Evolutionary conservation across 129 eudicot species (phyloP).

Genomic region (Flaveria ramosissima): DNA sequence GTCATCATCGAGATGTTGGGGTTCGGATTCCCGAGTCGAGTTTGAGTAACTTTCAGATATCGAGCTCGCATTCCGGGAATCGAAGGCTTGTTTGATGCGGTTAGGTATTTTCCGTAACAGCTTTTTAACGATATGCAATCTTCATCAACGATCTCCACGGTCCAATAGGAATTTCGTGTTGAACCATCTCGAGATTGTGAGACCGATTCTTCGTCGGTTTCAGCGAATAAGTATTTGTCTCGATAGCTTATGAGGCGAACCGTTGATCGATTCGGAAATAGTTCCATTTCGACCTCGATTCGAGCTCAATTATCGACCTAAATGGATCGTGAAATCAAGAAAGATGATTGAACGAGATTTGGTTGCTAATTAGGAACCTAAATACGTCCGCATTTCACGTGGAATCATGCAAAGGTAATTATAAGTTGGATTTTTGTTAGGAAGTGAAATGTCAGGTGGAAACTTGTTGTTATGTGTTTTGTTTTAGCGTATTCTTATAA

Average conservation of each 20-base stretch:
- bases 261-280: conserved; percentile 36
- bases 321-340: conserved; percentile 18
- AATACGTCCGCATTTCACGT: background rate
- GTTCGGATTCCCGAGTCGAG: conserved; percentile 23
- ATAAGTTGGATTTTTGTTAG: background rate
- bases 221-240: conserved; percentile 52
- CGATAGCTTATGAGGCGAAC: conserved; percentile 43
- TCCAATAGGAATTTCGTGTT: conserved; percentile 46
- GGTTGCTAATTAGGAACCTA: conserved; percentile 9
- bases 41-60: conserved; percentile 42
- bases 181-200: conserved; percentile 46
- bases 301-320: background rate
- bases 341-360: conserved; percentile 16
- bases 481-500: background rate
- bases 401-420: conserved; percentile 4
- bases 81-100: conserved; percentile 53
- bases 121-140: conserved; percentile 45
- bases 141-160: conserved; percentile 42
- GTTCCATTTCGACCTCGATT: conserved; percentile 37
- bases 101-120: conserved; percentile 55
- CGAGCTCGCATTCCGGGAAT: conserved; percentile 47
- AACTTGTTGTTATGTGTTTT: conserved; percentile 16
- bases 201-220: conserved; percentile 46
- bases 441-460: conserved; percentile 49
- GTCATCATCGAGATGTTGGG: conserved; percentile 16